These are phyloP conservation scores for Neonothopanus nambi DNA, from an alignment of 1,284 basidiomycete genomes.

Conservation along the genomic window DNA sequence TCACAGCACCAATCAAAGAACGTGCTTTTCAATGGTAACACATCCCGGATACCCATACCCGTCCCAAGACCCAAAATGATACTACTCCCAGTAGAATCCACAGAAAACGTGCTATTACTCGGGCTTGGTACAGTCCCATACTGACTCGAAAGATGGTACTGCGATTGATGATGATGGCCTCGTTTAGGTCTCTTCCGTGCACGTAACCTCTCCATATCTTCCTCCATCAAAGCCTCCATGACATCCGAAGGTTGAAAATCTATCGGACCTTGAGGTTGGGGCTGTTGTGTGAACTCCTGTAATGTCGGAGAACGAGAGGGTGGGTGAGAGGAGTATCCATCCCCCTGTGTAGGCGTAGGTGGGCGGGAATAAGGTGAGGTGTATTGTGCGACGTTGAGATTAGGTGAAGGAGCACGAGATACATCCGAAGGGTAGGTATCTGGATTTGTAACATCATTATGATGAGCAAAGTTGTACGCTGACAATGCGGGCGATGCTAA, in stretches of 20 bases:
- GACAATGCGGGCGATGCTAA: slow-evolving; percentile 46
- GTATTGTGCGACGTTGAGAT: slow-evolving; percentile 74
- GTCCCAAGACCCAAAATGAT: slow-evolving; percentile 76
- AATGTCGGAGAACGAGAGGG: slow-evolving; percentile 26
- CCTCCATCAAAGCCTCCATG: slow-evolving; percentile 85
- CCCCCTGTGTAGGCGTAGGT: slow-evolving; percentile 27
- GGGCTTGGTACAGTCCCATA: slow-evolving; percentile 56
- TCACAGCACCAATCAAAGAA: slow-evolving; percentile 98
- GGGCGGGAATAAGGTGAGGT: slow-evolving; percentile 70
- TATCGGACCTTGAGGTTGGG: slow-evolving; percentile 32
- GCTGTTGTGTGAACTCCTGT: not conserved
- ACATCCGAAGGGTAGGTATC: slow-evolving; percentile 38
- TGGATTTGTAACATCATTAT: slow-evolving; percentile 24
- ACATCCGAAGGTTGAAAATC: slow-evolving; percentile 73
- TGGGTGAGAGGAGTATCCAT: slow-evolving; percentile 28
- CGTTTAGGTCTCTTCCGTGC: slow-evolving; percentile 57
- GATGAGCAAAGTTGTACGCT: slow-evolving; percentile 1
- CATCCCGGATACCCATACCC: slow-evolving; percentile 67
- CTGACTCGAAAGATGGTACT: slow-evolving; percentile 18
- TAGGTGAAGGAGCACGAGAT: slow-evolving; percentile 75
- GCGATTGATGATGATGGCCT: slow-evolving; percentile 34
- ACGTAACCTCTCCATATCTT: slow-evolving; percentile 85
- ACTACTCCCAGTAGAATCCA: slow-evolving; percentile 64
- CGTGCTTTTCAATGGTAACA: slow-evolving; percentile 85
- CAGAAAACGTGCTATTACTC: slow-evolving; percentile 71